phyloP scores from a whole-genome alignment of 164 flowering plant species.

The Stephania cephalantha region DNA sequence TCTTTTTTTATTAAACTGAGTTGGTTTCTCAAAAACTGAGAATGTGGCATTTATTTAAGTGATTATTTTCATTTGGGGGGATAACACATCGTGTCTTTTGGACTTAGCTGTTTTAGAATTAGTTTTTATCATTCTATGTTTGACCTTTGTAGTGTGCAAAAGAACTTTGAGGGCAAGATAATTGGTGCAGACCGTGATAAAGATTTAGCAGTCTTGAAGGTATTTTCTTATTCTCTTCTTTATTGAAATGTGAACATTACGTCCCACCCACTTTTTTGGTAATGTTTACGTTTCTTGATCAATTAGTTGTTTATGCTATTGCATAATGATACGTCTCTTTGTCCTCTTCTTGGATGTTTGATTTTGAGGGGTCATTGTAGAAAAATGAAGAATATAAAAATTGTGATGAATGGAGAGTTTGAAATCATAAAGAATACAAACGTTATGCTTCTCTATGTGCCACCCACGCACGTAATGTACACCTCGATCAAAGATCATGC shows the following conservation, averaged over 20 bases:
- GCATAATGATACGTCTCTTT: not conserved
- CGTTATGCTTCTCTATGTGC: no score
- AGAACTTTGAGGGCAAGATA: constrained; percentile 83
- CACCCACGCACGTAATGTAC: no score
- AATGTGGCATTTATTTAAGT: constrained; percentile 3
- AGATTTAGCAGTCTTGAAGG: constrained; percentile 95
- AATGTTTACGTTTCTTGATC: no score
- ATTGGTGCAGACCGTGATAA: constrained; percentile 95
- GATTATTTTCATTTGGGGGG: not conserved
- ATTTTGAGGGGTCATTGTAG: not conserved
- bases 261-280: not conserved
- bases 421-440: not conserved
- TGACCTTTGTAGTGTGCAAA: constrained; percentile 57
- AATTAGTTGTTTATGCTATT: not conserved
- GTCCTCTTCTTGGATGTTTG: not conserved
- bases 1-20: constrained; percentile 15
- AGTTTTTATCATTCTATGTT: constrained; percentile 9
- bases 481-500: no score
- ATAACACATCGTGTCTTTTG: not conserved
- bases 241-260: no score
- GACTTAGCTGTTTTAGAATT: constrained; percentile 1
- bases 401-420: not conserved
- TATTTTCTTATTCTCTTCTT: constrained; percentile 12
- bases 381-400: not conserved
- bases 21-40: constrained; percentile 10